These are phyloP conservation scores for Trichomonas vaginalis DNA, from an alignment of 208 protist genomes.

Conservation along the genomic window DNA sequence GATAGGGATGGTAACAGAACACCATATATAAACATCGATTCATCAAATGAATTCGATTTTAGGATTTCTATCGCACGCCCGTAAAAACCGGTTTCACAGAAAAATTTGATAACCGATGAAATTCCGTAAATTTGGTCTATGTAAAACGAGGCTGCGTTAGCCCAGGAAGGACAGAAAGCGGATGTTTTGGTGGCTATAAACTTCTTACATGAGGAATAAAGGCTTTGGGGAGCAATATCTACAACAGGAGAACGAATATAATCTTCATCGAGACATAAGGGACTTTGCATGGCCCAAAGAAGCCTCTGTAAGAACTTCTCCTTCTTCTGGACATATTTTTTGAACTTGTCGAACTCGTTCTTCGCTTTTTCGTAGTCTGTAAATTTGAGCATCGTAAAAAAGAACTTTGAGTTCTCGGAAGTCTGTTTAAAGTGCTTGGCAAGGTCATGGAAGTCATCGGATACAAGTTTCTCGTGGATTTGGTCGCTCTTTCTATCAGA, in stretches of 20 bases:
- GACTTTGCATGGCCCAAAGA: background rate
- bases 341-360: background rate
- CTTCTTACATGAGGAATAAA: background rate
- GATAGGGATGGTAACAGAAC: background rate
- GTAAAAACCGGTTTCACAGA: background rate
- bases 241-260: background rate
- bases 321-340: background rate
- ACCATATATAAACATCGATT: background rate
- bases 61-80: background rate
- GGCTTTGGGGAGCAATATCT: background rate
- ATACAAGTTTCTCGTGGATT: background rate
- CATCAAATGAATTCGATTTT: background rate
- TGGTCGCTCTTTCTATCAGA: background rate
- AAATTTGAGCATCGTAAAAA: background rate
- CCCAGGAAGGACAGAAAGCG: background rate
- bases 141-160: background rate
- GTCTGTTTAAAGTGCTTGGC: background rate
- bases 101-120: background rate
- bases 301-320: background rate
- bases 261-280: background rate
- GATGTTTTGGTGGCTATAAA: background rate
- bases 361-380: background rate
- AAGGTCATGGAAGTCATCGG: background rate
- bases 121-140: background rate
- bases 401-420: background rate